phyloP scores from a whole-genome alignment of 257 asterid genomes.

The Cordia subcordata region DNA sequence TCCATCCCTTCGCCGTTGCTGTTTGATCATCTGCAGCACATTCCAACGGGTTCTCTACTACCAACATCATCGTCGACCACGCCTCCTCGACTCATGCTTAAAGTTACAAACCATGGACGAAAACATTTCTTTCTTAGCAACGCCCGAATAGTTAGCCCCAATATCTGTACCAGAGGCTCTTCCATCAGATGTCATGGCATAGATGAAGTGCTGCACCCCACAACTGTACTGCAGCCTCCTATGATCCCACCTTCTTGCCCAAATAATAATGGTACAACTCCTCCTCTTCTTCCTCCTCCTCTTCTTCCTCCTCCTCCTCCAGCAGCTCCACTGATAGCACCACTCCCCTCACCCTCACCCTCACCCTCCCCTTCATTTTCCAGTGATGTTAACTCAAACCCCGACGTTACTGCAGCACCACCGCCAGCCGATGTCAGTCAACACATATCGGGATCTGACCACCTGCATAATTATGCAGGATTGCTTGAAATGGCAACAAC shows the following conservation, averaged over 20 bases:
- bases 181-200: slow-evolving; percentile 76
- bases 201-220: slow-evolving; percentile 45
- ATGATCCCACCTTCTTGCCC: not conserved
- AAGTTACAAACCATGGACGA: slow-evolving; percentile 43
- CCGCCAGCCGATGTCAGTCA: not conserved
- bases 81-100: slow-evolving; percentile 47
- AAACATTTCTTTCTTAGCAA: slow-evolving; percentile 52
- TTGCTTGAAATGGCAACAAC: not conserved
- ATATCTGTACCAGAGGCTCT: slow-evolving; percentile 48
- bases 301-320: not conserved
- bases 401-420: not conserved
- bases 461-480: not conserved
- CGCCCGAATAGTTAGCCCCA: slow-evolving; percentile 50
- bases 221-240: slow-evolving; percentile 23
- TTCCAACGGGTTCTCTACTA: slow-evolving; percentile 59
- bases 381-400: not conserved
- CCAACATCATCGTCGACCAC: slow-evolving; percentile 65
- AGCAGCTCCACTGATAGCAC: not conserved
- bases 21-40: slow-evolving; percentile 45
- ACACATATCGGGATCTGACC: slow-evolving; percentile 7
- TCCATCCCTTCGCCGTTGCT: slow-evolving; percentile 63
- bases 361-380: no score
- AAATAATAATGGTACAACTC: not conserved
- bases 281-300: not conserved
- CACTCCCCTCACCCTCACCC: slow-evolving; percentile 2